These are phyloP conservation scores for Chamaenerion angustifolium DNA, from an alignment of 345 rosid genomes.

Conservation along the genomic window DNA sequence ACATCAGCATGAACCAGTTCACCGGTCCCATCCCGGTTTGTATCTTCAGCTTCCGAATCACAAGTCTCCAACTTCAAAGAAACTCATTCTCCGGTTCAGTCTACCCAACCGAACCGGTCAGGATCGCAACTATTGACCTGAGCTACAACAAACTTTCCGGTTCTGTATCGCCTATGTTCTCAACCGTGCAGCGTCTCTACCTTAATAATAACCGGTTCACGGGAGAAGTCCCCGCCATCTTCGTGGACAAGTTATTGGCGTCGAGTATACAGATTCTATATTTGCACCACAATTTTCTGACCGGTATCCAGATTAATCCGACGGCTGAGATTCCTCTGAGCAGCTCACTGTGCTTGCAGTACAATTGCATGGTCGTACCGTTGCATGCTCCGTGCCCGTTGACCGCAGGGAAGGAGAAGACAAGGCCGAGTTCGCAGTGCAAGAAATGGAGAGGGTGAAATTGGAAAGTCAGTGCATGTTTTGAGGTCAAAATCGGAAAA, in stretches of 20 bases:
- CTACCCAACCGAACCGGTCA: slow-evolving; percentile 46
- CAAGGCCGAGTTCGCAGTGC: slow-evolving; percentile 70
- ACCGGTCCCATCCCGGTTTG: slow-evolving; percentile 47
- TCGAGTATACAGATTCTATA: slow-evolving; percentile 59
- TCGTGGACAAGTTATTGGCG: slow-evolving; percentile 62
- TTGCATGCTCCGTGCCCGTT: slow-evolving; percentile 80
- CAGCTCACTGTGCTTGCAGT: slow-evolving; percentile 80
- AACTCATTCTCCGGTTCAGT: slow-evolving; percentile 53
- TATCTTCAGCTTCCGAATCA: slow-evolving; percentile 48
- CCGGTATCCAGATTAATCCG: slow-evolving; percentile 84
- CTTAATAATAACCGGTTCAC: slow-evolving; percentile 78
- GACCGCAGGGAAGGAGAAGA: slow-evolving; percentile 66
- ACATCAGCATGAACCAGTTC: slow-evolving; percentile 73
- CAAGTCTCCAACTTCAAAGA: slow-evolving; percentile 63
- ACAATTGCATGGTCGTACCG: slow-evolving; percentile 91
- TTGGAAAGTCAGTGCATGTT: not conserved
- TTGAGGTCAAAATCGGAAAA: slow-evolving; percentile 4
- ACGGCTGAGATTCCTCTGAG: slow-evolving; percentile 77
- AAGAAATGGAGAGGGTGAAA: slow-evolving; percentile 45
- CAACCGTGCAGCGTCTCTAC: slow-evolving; percentile 69
- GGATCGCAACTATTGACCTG: slow-evolving; percentile 52
- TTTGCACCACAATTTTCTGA: slow-evolving; percentile 79
- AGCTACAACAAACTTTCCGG: slow-evolving; percentile 79
- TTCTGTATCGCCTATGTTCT: slow-evolving; percentile 56
- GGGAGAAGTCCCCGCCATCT: slow-evolving; percentile 63